Evolutionary conservation across 2,329 filamentous ascomycete species (phyloP).

Genomic region (Niveomyces coronatus): DNA sequence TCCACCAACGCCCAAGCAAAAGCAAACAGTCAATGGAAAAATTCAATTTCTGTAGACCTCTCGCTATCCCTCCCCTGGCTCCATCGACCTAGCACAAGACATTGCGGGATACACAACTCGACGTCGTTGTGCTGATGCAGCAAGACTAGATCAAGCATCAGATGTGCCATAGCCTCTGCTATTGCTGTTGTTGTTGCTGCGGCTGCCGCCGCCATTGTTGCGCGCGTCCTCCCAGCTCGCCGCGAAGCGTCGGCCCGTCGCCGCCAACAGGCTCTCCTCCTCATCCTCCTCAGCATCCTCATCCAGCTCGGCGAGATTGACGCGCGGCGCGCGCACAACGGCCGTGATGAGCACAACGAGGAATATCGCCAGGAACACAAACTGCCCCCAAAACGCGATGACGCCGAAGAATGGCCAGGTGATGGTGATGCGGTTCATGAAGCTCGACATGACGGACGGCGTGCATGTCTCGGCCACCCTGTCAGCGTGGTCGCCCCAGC

Average conservation of each 20-base stretch:
- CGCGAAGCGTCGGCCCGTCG: slow-evolving; percentile 69
- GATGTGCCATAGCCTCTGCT: slow-evolving; percentile 2
- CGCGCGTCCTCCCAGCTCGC: slow-evolving; percentile 86
- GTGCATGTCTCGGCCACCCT: no score
- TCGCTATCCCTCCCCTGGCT: no score
- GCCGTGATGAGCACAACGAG: slow-evolving; percentile 69
- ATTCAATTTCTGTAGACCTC: no score
- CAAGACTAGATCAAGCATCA: neutral
- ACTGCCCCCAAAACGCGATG: slow-evolving; percentile 94
- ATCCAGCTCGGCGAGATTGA: slow-evolving; percentile 70
- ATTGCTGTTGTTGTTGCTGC: slow-evolving; percentile 11
- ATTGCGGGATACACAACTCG: no score
- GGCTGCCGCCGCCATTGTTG: slow-evolving; percentile 26
- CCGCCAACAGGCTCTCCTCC: slow-evolving; percentile 83
- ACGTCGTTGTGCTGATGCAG: no score
- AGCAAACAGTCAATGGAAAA: no score
- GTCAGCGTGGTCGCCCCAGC: slow-evolving; percentile 65
- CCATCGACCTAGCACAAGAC: no score
- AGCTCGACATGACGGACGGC: slow-evolving; percentile 80
- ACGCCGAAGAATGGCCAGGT: slow-evolving; percentile 94
- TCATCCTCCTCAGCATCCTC: slow-evolving; percentile 86
- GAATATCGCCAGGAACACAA: slow-evolving; percentile 78
- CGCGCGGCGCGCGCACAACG: slow-evolving; percentile 67
- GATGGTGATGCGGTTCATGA: slow-evolving; percentile 83
- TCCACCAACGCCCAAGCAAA: neutral